Conservation (phyloP, 2,329 filamentous ascomycete species). For the Volutella citrinella region DNA sequence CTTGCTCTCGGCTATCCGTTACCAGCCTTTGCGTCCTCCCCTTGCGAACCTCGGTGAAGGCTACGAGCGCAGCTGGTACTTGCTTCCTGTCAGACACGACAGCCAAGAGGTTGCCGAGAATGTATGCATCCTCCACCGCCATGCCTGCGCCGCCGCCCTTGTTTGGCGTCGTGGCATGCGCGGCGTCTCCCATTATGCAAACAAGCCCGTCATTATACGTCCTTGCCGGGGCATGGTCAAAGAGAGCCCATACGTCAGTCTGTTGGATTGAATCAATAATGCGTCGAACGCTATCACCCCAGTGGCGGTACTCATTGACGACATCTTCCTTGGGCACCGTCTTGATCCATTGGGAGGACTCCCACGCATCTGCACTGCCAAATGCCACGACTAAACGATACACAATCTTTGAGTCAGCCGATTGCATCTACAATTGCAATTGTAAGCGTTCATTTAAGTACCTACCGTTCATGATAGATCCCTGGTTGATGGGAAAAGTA, state of each 20-base stretch:
- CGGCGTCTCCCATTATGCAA: conserved; percentile 11
- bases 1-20: too few relatives aligned
- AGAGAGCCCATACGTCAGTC: conserved; percentile 7
- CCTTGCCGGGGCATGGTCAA: conserved; percentile 2
- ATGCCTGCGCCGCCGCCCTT: conserved; percentile 10
- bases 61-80: too few relatives aligned
- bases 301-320: conserved; percentile 1
- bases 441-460: too few relatives aligned
- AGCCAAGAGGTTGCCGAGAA: too few relatives aligned
- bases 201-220: conserved; percentile 6
- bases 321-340: conserved; percentile 8
- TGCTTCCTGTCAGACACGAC: too few relatives aligned
- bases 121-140: conserved; percentile 11
- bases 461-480: conserved; percentile 10
- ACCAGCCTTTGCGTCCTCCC: too few relatives aligned
- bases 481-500: conserved; percentile 9
- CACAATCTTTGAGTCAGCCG: too few relatives aligned
- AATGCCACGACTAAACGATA: conserved; percentile 12
- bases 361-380: conserved; percentile 5
- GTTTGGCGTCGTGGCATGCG: conserved; percentile 9
- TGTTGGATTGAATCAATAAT: conserved; percentile 7
- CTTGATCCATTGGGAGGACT: conserved; percentile 4
- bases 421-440: too few relatives aligned
- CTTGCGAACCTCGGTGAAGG: too few relatives aligned
- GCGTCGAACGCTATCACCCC: conserved; percentile 5